Conservation (phyloP, 2,329 filamentous ascomycete genomes). For the Penicillium rolfsii region DNA sequence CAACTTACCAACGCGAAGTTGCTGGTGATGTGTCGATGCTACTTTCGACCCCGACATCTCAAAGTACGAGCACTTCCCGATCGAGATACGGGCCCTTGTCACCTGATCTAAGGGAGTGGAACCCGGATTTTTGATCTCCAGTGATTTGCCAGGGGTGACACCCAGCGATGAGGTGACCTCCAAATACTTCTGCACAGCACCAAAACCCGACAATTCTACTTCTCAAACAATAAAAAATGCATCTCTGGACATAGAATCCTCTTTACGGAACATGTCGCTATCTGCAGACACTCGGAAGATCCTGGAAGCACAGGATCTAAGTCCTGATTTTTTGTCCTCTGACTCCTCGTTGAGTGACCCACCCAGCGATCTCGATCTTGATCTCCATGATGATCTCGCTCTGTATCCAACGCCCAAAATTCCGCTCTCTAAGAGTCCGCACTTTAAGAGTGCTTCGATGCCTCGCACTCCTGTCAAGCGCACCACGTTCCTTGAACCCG, state of each 20-base stretch:
- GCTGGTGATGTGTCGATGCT: not conserved
- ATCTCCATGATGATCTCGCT: conserved; percentile 8
- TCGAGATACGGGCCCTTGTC: conserved; percentile 11
- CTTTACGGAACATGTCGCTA: conserved; percentile 3
- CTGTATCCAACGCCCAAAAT: not conserved
- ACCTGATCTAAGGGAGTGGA: conserved; percentile 23
- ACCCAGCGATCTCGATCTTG: conserved; percentile 35
- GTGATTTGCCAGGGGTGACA: conserved; percentile 45
- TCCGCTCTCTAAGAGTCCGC: not conserved
- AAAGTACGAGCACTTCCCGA: not conserved
- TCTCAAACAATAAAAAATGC: not conserved
- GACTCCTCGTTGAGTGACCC: conserved; percentile 43
- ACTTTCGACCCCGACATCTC: conserved; percentile 1
- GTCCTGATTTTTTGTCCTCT: conserved; percentile 32
- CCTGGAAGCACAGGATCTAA: conserved; percentile 19
- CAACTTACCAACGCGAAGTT: not conserved
- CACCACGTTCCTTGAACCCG: not conserved
- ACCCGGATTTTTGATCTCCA: conserved; percentile 43
- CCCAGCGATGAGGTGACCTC: conserved; percentile 46
- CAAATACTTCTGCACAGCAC: conserved; percentile 34
- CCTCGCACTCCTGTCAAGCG: conserved; percentile 13
- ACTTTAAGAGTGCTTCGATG: not conserved
- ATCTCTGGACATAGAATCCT: not conserved
- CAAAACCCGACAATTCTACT: not conserved
- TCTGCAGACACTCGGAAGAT: conserved; percentile 22